Conservation (phyloP, 305 asterid species). For the Solanum hybrid region DNA sequence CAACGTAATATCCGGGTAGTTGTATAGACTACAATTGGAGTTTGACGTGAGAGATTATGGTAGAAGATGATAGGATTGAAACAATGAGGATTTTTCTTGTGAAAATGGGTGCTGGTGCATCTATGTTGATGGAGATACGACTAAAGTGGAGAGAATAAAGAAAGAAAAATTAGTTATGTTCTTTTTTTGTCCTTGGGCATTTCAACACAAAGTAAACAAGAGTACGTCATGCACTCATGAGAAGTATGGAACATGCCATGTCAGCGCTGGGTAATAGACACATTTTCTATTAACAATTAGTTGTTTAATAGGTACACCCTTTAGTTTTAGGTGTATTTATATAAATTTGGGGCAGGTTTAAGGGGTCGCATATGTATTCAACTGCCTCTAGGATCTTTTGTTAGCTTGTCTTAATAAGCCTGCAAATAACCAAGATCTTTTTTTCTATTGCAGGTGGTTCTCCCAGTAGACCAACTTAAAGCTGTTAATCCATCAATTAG, state of each 20-base stretch:
- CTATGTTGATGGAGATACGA: neutral
- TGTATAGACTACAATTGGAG: neutral
- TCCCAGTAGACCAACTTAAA: constrained; percentile 66
- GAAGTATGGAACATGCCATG: neutral
- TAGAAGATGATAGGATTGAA: neutral
- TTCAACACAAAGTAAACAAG: neutral
- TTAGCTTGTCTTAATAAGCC: neutral
- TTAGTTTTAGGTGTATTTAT: neutral
- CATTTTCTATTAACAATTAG: neutral
- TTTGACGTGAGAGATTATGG: neutral
- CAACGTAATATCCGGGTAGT: neutral
- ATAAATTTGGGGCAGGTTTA: neutral
- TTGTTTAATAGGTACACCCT: neutral
- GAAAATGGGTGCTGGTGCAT: neutral
- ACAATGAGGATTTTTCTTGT: neutral
- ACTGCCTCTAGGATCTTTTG: neutral
- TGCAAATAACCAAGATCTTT: neutral
- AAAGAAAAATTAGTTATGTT: neutral
- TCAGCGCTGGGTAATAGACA: neutral
- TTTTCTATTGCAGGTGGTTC: constrained; percentile 44
- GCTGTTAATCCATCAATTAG: constrained; percentile 67
- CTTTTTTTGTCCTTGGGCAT: neutral
- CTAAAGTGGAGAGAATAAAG: neutral
- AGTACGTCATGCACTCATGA: neutral
- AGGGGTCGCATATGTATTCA: neutral